Evolutionary conservation across 2,329 filamentous ascomycete species (phyloP), one percentile per base, ranked within the genome.

Genomic region (Colletotrichum shisoi): DNA sequence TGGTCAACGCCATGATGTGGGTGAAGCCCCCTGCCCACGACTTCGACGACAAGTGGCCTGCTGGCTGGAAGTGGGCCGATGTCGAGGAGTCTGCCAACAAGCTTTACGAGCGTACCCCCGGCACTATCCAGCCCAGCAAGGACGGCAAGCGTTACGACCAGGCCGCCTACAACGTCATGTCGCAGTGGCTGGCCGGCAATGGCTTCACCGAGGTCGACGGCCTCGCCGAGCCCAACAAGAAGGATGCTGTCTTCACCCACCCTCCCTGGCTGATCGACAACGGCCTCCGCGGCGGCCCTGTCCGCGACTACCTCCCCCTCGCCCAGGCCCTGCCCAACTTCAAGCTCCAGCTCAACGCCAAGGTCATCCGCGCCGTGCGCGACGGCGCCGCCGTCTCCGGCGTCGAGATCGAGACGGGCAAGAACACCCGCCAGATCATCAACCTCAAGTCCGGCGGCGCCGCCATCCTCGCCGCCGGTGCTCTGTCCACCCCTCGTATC

Each of bases 321-420:
- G 77, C 77, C 1, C 75, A 77, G 44, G 59, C 63, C 34, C 57
- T 71, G 0, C 40, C 74, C 3, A 86, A 85, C 57, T 76, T 86
- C 56, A 67, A 69, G 54, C 60, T 72, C 11, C 61, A 65, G 57
- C 67, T 71, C 11, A 60, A 66, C 54, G 59, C 71, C 59, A 72
- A 71, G 65, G 71, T 71, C 54, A 24, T 71, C n/a, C 70, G 71
- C 37, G 66, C 66, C 13, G 48, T 72, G 19, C 70, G 52, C 63
- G 57, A 57, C 51, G 74, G 39, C 46, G 75, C 74, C 11, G 78
- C 80, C 1, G 71, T 75, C 17, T 79, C 77, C 57, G 69, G 79
- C 59, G 75, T 82, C 40, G 62, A 72, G 62, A 72, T 72, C 19
- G 69, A 72, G 69, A 71, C 66, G 15, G 52, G 57, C 15, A 52